These are phyloP conservation scores for Xerocomellus dryophilus DNA, from an alignment of 768 basidiomycete species.

Conservation along the genomic window DNA sequence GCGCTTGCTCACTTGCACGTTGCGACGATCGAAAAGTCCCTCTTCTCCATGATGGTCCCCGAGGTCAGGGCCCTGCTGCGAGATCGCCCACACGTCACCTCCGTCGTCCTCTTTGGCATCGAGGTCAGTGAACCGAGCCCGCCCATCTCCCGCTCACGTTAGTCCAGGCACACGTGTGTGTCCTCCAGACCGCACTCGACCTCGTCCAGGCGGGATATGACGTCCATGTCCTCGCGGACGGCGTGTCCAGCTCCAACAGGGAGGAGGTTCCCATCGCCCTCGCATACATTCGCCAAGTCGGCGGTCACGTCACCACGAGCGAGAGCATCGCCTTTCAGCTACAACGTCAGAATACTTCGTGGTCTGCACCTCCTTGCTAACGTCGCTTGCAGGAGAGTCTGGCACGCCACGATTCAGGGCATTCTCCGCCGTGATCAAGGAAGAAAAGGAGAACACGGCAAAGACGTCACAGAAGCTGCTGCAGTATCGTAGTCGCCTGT, in stretches of 20 bases:
- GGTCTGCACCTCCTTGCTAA: conserved; percentile 14
- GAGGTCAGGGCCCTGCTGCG: conserved; percentile 55
- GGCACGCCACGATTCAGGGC: conserved; percentile 62
- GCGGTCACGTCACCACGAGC: conserved; percentile 74
- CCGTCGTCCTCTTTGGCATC: conserved; percentile 80
- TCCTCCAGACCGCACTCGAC: conserved; percentile 78
- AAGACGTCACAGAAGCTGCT: conserved; percentile 35
- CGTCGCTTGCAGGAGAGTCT: conserved; percentile 50
- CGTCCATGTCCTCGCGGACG: conserved; percentile 79
- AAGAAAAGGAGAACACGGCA: conserved; percentile 64
- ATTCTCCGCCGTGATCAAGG: conserved; percentile 71
- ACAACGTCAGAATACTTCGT: conserved; percentile 43
- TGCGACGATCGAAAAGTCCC: conserved; percentile 69
- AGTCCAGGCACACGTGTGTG: conserved; percentile 81
- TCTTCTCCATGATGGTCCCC: conserved; percentile 83
- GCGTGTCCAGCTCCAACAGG: conserved; percentile 75
- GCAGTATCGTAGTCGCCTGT: conserved; percentile 24
- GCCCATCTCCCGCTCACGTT: conserved; percentile 1
- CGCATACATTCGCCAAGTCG: conserved; percentile 64
- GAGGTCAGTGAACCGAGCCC: conserved; percentile 52
- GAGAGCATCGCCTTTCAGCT: conserved; percentile 81
- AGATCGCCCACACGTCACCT: conserved; percentile 46
- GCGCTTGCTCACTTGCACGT: conserved; percentile 56
- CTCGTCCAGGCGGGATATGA: conserved; percentile 48
- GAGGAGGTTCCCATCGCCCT: conserved; percentile 79